A percentile compares a stretch with the other conserved stretches of the same genome.
Conservation (phyloP, 1,139 yeast genomes). For the Pneumocystis jirovecii region DNA sequence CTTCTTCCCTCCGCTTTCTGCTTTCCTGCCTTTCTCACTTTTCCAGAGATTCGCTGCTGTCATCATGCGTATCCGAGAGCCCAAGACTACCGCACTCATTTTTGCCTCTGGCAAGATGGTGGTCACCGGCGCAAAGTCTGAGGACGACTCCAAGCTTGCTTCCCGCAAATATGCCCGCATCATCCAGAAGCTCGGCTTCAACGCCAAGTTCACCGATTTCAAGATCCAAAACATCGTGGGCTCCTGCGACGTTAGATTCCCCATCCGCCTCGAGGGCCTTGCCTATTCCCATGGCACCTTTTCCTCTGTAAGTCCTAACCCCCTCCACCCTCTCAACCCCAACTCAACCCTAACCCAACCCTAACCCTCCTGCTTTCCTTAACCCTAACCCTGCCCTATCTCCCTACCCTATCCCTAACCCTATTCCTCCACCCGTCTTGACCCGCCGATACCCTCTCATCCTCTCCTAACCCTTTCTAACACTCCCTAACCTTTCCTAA, state of each 20-base stretch:
- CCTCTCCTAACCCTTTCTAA: too few relatives aligned
- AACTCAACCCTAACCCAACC: too few relatives aligned
- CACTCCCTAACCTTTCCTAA: too few relatives aligned
- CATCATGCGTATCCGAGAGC: constrained; percentile 97
- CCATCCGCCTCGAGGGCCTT: constrained; percentile 90
- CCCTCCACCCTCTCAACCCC: background rate
- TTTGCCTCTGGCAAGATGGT: constrained; percentile 99
- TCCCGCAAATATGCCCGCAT: constrained; percentile 96
- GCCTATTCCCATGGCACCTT: constrained; percentile 98
- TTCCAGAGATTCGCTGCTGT: constrained; percentile 90
- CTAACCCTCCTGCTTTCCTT: too few relatives aligned
- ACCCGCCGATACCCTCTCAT: too few relatives aligned
- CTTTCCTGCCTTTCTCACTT: background rate
- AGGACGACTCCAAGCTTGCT: constrained; percentile 92
- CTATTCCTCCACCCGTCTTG: too few relatives aligned
- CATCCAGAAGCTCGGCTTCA: constrained; percentile 92
- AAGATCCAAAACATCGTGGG: constrained; percentile 97
- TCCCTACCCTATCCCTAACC: too few relatives aligned
- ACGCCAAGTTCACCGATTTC: constrained; percentile 81
- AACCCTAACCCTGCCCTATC: too few relatives aligned
- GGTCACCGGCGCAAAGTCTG: constrained; percentile 97
- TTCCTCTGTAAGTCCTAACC: constrained; percentile 38
- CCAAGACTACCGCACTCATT: constrained; percentile 92
- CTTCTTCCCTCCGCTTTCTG: constrained; percentile 1
- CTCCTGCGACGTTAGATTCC: constrained; percentile 91